Percentiles rank a stretch among this genome's conserved stretches.
Conservation (phyloP, 75 land plant species). For the Chamaecyparis obtusa region DNA sequence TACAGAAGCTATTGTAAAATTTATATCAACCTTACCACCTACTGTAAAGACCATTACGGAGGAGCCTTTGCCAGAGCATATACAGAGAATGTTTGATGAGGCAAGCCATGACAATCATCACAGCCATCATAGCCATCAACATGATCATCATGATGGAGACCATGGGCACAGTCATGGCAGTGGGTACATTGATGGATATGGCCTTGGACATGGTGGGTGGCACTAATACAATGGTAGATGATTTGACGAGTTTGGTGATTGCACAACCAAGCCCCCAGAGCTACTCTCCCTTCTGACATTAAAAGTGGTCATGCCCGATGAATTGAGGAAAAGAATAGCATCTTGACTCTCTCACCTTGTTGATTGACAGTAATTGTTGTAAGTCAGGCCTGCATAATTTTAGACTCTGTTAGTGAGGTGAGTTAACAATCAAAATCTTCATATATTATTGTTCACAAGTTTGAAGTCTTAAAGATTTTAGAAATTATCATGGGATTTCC, state of each 20-base stretch:
- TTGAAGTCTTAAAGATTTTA: not conserved
- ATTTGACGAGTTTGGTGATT: not conserved
- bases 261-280: not conserved
- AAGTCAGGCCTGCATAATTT: not conserved
- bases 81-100: constrained; percentile 41
- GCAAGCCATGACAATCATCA: constrained; percentile 20
- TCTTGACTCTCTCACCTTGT: not conserved
- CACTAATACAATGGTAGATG: not conserved
- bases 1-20: constrained; percentile 30
- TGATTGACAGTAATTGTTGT: not conserved
- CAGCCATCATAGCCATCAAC: constrained; percentile 24
- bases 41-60: constrained; percentile 22
- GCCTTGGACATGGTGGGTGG: constrained; percentile 43
- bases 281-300: not conserved
- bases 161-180: constrained; percentile 30
- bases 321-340: not conserved
- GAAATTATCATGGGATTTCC: not conserved
- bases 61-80: constrained; percentile 45
- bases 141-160: constrained; percentile 17
- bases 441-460: not conserved
- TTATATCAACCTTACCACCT: constrained; percentile 50
- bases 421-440: not conserved
- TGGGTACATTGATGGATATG: constrained; percentile 41
- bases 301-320: not conserved
- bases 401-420: constrained; percentile 4